Evolutionary conservation across 1,139 yeast species (phyloP), one percentile per base, ranked within the genome.

Genomic region (Scheffersomyces insectosa): DNA sequence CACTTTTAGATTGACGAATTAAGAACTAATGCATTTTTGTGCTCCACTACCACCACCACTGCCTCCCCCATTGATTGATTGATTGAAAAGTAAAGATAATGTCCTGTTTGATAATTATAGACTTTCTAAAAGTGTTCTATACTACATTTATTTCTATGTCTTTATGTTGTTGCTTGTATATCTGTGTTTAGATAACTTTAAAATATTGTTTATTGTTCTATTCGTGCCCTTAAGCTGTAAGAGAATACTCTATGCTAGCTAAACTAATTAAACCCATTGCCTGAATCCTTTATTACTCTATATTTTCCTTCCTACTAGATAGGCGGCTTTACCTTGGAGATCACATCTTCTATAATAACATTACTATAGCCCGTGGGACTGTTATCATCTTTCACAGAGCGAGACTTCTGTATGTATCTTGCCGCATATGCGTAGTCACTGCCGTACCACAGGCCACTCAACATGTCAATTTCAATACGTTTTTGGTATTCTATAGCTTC

Each of bases 361-460:
- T 74, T 74, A 20, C 65, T 56, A 42, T 50, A 63, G 3, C 76
- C 77, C 0, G 70, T 65, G 4, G 71, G 65, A 23, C 66, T 56
- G n/a, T 51, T 41, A 13, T 45, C 45, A 40, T 63, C 70, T 20
- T 39, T 38, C 11, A 37, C 44, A 10, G 65, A 54, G 35, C 39
- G 49, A 33, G 60, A 54, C 16, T 49, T 49, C 15, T 53, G 47
- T 28, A 74, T 49, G 48, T 67, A 73, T 39, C 56, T 51, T 48
- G 63, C 57, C 7, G 65, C 75, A 41, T 60, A 62, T n/a, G 54
- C 50, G 65, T 71, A 72, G 38, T 72, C 77, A 43, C 75, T 63
- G 3, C 77, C 79, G 46, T 66, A 72, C 79, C 79, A 74, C 48
- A 71, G 77, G 3, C 77, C 79, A 1, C 72, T 64, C n/a, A 73